A percentile compares a stretch with the other conserved stretches of the same genome.
These are phyloP conservation scores for Termitomyces sp. DNA, from an alignment of 768 basidiomycete species.

Conservation along the genomic window DNA sequence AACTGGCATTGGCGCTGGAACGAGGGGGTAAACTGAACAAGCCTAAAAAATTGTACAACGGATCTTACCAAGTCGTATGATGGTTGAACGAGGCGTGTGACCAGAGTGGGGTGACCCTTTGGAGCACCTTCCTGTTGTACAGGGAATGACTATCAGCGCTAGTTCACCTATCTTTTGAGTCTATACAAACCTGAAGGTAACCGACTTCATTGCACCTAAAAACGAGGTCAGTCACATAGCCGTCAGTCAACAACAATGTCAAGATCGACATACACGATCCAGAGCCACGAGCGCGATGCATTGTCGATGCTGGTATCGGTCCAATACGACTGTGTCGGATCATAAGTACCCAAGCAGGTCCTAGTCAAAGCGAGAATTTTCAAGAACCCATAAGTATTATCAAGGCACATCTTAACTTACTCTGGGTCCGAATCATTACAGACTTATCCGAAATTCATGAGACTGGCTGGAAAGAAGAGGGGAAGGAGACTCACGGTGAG, in stretches of 20 bases:
- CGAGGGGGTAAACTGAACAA: neutral
- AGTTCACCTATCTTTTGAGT: too few relatives aligned
- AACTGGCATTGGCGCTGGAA: slow-evolving; percentile 65
- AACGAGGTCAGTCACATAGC: slow-evolving; percentile 6
- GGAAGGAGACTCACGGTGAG: slow-evolving; percentile 35
- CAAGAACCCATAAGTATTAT: neutral
- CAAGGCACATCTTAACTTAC: slow-evolving; percentile 35
- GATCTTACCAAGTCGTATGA: slow-evolving; percentile 49
- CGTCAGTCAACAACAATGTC: neutral
- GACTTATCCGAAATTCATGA: slow-evolving; percentile 33
- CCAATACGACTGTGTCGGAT: slow-evolving; percentile 41
- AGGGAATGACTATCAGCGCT: neutral
- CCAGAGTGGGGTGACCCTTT: slow-evolving; percentile 38
- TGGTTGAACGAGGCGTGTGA: slow-evolving; percentile 54
- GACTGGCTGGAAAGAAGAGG: neutral
- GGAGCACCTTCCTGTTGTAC: slow-evolving; percentile 42
- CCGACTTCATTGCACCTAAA: slow-evolving; percentile 70
- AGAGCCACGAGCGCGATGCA: slow-evolving; percentile 60
- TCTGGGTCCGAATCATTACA: slow-evolving; percentile 47
- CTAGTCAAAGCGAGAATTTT: slow-evolving; percentile 20
- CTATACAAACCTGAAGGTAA: slow-evolving; percentile 41
- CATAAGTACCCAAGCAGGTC: slow-evolving; percentile 42
- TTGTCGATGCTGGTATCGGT: slow-evolving; percentile 60
- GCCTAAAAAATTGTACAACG: neutral
- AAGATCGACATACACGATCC: slow-evolving; percentile 55